phyloP scores from a whole-genome alignment of 2,329 filamentous ascomycete genomes.

The Microsporum canis region DNA sequence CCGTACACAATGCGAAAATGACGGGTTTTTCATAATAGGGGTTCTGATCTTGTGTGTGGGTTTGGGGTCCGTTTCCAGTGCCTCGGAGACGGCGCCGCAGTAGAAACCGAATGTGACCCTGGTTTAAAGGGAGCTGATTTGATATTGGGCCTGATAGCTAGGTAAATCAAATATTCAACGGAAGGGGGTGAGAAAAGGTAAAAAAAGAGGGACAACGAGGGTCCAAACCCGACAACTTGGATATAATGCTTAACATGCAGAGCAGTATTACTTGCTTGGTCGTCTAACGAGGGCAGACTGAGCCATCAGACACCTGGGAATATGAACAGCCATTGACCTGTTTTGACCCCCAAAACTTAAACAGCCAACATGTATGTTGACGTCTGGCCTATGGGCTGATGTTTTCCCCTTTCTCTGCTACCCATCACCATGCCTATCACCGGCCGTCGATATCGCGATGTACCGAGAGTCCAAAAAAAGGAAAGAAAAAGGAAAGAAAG shows the following conservation, averaged over 20 bases:
- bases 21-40: background rate
- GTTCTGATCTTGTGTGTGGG: background rate
- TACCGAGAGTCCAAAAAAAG: background rate
- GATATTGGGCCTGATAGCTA: background rate
- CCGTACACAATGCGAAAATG: background rate
- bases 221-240: slow-evolving; percentile 1
- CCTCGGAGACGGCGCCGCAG: background rate
- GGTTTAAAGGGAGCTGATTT: background rate
- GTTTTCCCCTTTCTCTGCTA: background rate
- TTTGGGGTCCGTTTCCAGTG: background rate
- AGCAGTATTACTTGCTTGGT: background rate
- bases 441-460: background rate
- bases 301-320: background rate
- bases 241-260: slow-evolving; percentile 1
- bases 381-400: background rate
- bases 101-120: background rate
- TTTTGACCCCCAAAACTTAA: background rate
- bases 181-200: background rate
- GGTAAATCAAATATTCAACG: background rate
- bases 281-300: background rate
- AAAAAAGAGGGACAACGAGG: background rate
- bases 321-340: background rate
- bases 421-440: background rate
- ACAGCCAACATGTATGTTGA: background rate
- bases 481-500: background rate